Base-by-base conservation (phyloP, 2,329 filamentous ascomycete genomes). In the Xylariaceae sp. region DNA sequence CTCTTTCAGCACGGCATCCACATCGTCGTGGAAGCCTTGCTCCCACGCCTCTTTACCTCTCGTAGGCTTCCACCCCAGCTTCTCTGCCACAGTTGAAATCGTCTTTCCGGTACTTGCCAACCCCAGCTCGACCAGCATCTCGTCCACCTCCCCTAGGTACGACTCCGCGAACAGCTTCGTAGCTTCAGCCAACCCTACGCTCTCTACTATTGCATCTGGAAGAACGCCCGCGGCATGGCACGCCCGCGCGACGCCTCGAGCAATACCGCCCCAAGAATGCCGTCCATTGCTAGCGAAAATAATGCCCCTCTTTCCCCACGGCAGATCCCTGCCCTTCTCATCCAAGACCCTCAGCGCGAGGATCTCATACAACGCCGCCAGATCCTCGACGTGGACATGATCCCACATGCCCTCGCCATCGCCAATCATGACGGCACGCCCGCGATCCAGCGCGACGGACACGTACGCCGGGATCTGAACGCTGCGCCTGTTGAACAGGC, bases 381-480 rank as follows among this genome's bases (percentile, higher is more conserved):
- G 68, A 59, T 82, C 79, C 3, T 66, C 65, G 3, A 82, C 70
- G 43, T 82, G 79, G 3, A 82, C 75, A 54, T 79, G 71, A 37
- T 78, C 76, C 71, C 75, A 79, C 2, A 71, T 64, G 0, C 76
- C 78, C 0, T 70, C 62, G 2, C 78, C 78, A 0, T 73, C 65
- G 3, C 75, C 76, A 5, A 79, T 46, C 19, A 72, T 63, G 6
- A 71, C 61, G 1, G 69, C 69, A 17, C 69, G 63, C 8, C 74
- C 73, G 7, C 63, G 31, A 17, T 54, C 19, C 4, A 69, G 55
- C 21, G 61, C 60, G 1, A 46, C 51, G 4, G 50, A 44, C 6
- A 63, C 33, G 23, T 40, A 47, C 3, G 43, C 5, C 9, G 75
- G 75, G 16, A 80, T 69, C 59, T 80, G 75, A 21, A 76, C 70